These are phyloP conservation scores for Fusarium staphyleae DNA, from an alignment of 2,329 filamentous ascomycete species.

Conservation along the genomic window DNA sequence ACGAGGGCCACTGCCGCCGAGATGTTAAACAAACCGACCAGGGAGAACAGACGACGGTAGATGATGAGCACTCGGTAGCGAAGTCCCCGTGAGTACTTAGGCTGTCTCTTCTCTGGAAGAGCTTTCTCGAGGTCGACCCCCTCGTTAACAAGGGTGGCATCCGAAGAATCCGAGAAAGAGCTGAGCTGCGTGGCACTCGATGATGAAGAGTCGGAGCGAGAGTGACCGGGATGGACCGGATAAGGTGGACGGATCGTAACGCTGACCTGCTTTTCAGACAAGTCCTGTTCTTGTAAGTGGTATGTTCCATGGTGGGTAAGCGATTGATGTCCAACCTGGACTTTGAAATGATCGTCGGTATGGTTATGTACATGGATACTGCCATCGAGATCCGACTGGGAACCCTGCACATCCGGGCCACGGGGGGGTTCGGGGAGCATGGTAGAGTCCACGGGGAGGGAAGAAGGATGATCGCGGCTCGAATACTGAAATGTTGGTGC, in stretches of 20 bases:
- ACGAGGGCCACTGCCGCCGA: constrained; percentile 55
- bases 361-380: constrained; percentile 63
- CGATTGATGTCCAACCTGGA: constrained; percentile 50
- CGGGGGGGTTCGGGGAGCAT: neutral
- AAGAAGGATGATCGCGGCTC: constrained; percentile 27
- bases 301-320: too few relatives aligned
- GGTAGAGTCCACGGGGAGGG: constrained; percentile 20
- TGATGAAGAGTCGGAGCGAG: constrained; percentile 38
- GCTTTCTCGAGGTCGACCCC: constrained; percentile 42
- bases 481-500: constrained; percentile 27
- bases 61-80: constrained; percentile 57
- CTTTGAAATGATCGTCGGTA: constrained; percentile 66
- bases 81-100: constrained; percentile 49
- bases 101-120: constrained; percentile 52
- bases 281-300: too few relatives aligned
- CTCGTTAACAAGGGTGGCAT: constrained; percentile 30
- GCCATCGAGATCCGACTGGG: constrained; percentile 59
- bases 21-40: constrained; percentile 61
- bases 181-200: constrained; percentile 39
- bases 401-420: constrained; percentile 24
- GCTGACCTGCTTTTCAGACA: too few relatives aligned
- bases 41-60: constrained; percentile 63
- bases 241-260: constrained; percentile 1
- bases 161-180: constrained; percentile 25
- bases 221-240: constrained; percentile 22